Evolutionary conservation across 2,329 filamentous ascomycete genomes (phyloP).

Genomic region (Aspergillus thermomutatus): DNA sequence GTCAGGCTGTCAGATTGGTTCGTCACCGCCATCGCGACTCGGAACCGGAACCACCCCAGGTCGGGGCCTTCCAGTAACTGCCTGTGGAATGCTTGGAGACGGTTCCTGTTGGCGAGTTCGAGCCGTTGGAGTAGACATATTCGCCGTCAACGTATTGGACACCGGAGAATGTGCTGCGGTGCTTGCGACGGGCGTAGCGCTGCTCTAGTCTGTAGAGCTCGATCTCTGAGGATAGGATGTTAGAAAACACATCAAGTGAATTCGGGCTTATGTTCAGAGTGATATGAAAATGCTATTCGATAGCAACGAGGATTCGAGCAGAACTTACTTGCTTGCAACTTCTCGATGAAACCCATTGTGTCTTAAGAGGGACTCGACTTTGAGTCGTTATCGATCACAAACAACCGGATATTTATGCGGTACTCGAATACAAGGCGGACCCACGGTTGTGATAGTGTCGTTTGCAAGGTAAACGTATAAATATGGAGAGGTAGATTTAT

Average conservation of each 20-base stretch:
- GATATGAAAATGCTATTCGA: neutral
- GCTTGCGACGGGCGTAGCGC: conserved; percentile 86
- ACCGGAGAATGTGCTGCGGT: conserved; percentile 84
- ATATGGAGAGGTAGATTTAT: neutral
- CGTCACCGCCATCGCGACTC: conserved; percentile 28
- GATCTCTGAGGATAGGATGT: conserved; percentile 50
- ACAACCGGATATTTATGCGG: neutral
- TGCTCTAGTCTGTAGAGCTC: conserved; percentile 95
- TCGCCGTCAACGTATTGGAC: conserved; percentile 94
- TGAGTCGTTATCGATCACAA: neutral
- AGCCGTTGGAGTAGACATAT: conserved; percentile 67
- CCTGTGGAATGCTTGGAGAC: conserved; percentile 40
- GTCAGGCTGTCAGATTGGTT: conserved; percentile 2
- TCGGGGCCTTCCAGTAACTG: conserved; percentile 29
- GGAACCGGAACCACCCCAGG: conserved; percentile 24
- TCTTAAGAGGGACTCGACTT: neutral
- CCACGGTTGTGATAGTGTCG: neutral
- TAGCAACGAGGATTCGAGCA: neutral
- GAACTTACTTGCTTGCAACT: conserved; percentile 49
- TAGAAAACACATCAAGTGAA: conserved; percentile 1
- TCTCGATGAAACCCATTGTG: conserved; percentile 50
- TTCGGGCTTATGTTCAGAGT: neutral
- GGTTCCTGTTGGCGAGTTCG: conserved; percentile 35
- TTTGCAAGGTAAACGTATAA: neutral
- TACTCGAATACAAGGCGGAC: neutral